Evolutionary conservation across 768 basidiomycete genomes (phyloP), one percentile per base, ranked within the genome.

Genomic region (Lepiota venenata): DNA sequence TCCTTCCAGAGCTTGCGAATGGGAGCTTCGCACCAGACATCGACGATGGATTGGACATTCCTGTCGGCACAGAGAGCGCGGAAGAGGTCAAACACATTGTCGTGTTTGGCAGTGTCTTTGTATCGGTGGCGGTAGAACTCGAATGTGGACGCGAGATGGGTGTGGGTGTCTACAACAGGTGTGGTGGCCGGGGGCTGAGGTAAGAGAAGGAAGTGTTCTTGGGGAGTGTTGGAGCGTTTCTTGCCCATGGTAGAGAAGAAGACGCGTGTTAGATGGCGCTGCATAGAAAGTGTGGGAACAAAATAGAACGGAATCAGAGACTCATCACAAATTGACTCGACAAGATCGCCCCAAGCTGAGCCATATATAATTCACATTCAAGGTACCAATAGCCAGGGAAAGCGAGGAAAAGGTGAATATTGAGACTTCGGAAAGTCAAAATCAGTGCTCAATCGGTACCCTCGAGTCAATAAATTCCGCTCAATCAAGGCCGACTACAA

Each of bases 21-120:
- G 0, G 91, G 87, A 0, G 87, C 87, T 62, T 93, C 92, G 60
- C 92, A 94, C 87, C 89, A 94, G 2, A 94, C 92, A 60, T 94
- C 92, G 5, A 94, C 83, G 50, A 93, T 76, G 4, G 83, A 78
- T 49, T 81, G 71, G 3, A 92, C 82, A 36, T 77, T 77, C 25
- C 78, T 77, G 9, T 70, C 80, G 1, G 63, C 66, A 61, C 87
- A 90, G 62, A 89, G 64, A 14, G 73, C 83, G 2, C 77, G 75
- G 4, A 87, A 79, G 58, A 93, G 89, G 37, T 87, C 87, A 64
- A 76, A 80, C n/a, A 89, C 71, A n/a, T 74, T 76, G 8, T 70
- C 61, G 58, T 79, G 75, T 50, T 73, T 73, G 15, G n/a, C 40
- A 25, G 40, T 15, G 0, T 75, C 66, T 21, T 77, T 81, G 66